These are phyloP conservation scores for Lactarius sanguifluus DNA, from an alignment of 768 basidiomycete genomes.

Conservation along the genomic window DNA sequence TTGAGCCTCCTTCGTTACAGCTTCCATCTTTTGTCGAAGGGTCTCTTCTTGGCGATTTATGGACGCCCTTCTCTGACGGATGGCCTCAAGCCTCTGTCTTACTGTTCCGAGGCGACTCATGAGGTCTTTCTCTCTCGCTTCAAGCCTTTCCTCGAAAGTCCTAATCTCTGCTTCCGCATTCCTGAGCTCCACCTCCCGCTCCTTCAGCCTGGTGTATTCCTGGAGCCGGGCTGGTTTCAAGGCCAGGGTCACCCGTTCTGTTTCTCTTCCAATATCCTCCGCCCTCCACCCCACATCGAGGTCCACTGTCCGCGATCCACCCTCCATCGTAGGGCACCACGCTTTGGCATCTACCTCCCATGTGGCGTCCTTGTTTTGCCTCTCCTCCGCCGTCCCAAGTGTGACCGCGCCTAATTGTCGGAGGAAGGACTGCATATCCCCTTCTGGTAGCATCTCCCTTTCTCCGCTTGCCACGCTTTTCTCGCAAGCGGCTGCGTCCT, in stretches of 20 bases:
- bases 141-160: slow-evolving; percentile 1
- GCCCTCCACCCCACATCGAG: neutral
- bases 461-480: neutral
- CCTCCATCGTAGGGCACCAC: neutral
- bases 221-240: neutral
- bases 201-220: neutral
- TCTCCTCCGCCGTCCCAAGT: neutral
- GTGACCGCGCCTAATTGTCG: neutral
- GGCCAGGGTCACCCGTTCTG: neutral
- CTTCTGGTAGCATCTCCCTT: neutral
- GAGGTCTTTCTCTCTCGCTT: slow-evolving; percentile 5
- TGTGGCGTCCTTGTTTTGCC: neutral
- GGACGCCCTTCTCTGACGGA: slow-evolving; percentile 4
- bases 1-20: neutral
- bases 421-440: neutral
- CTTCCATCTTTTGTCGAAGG: slow-evolving; percentile 7
- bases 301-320: neutral
- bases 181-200: slow-evolving; percentile 5
- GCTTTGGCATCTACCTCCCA: neutral
- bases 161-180: neutral
- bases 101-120: slow-evolving; percentile 3
- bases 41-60: slow-evolving; percentile 3
- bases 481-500: neutral
- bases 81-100: neutral
- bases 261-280: neutral